Evolutionary conservation across 371 early-diverging fungal genomes (phyloP).

Genomic region (Mucor irregularis): DNA sequence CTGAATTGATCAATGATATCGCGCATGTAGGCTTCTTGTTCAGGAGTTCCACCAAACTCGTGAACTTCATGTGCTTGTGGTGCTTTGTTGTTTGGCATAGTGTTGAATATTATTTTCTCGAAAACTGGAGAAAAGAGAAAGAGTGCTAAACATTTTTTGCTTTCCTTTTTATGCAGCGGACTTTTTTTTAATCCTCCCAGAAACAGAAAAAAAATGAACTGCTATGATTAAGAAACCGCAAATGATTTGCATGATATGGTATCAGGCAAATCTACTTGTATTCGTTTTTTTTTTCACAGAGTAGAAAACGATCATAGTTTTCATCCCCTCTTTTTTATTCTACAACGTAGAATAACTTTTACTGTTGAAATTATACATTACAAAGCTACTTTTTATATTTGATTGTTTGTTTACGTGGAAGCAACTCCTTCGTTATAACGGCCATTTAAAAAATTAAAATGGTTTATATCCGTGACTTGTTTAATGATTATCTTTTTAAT

Average conservation of each 20-base stretch:
- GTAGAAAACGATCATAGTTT: too few relatives aligned
- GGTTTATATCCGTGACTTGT: too few relatives aligned
- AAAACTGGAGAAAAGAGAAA: conserved; percentile 9
- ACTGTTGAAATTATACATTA: too few relatives aligned
- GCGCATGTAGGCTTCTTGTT: conserved; percentile 48
- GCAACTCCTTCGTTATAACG: too few relatives aligned
- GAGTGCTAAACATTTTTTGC: not conserved
- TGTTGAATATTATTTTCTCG: not conserved
- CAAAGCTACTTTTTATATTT: too few relatives aligned
- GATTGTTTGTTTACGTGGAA: too few relatives aligned
- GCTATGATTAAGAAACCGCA: conserved; percentile 9
- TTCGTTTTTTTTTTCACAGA: too few relatives aligned
- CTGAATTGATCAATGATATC: conserved; percentile 61
- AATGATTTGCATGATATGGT: conserved; percentile 13
- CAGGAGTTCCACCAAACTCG: conserved; percentile 43
- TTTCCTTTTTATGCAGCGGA: conserved; percentile 20
- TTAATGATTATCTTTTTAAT: too few relatives aligned
- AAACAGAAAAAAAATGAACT: conserved; percentile 17
- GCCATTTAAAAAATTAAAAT: too few relatives aligned
- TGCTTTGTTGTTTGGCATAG: conserved; percentile 14
- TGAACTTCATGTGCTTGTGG: conserved; percentile 24
- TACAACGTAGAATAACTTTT: too few relatives aligned
- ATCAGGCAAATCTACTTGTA: too few relatives aligned
- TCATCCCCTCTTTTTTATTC: too few relatives aligned
- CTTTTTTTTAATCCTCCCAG: conserved; percentile 43